Evolutionary conservation across 2,329 filamentous ascomycete species (phyloP), one percentile per base, ranked within the genome.

Genomic region (Tolypocladium ophioglossoides): DNA sequence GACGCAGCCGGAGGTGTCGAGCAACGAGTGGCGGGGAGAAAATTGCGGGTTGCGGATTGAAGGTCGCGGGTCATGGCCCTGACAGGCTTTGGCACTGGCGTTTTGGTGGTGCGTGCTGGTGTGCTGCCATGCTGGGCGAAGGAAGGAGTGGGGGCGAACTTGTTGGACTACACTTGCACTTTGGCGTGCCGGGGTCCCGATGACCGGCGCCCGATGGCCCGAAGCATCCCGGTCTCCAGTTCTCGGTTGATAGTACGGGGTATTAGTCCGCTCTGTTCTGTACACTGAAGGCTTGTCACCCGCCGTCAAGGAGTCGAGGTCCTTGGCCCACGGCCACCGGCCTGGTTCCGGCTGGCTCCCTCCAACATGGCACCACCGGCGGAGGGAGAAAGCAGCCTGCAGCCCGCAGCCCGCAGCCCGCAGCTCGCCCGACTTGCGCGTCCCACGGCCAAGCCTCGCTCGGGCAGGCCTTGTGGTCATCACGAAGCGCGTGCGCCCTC

Each of bases 141-240:
- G 40, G 40, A 44, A 22, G 2, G 40, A 4, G 40, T 27, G 40
- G 40, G 22, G 40, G 40, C 22, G 40, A 4, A 37, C 35, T 32
- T 18, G 35, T 37, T 37, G 35, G 12, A 7, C 16, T 37, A 14
- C 35, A 35, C 34, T 35, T 35, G 34, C 34, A 35, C 34, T 30
- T 32, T 8, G 9, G 30, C 30, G 1, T 32, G 30, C n/a, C n/a
- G n/a, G n/a, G 8, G 20, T 14, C 30, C 48, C 51, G 51, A 52
- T 20, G 16, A 48, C 38, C 34, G 34, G 34, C 44, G 52, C 51
- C 38, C 52, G 52, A 53, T 35, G 52, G 35, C 52, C 52, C 52
- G 52, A 52, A 44, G 50, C 38, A 52, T 14, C 38, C 50, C 50
- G 50, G 35, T 1, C 16, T 18, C 3, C 4, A 10, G 39, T 4